These are phyloP conservation scores for Cadophora gregata DNA, from an alignment of 2,329 filamentous ascomycete genomes.

Conservation along the genomic window DNA sequence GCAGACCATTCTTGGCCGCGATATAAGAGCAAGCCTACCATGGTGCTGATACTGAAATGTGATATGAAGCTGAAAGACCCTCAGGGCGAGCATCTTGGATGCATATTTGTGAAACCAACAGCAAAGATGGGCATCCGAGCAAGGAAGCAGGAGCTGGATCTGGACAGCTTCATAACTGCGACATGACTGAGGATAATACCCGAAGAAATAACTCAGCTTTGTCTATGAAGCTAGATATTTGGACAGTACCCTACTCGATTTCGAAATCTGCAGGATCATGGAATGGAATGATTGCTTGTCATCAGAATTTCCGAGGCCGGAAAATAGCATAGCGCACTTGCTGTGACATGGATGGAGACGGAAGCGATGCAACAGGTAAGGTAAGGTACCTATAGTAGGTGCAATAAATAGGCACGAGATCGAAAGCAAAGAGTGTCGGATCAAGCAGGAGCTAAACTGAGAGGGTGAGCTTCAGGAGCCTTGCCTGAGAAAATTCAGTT, in stretches of 20 bases:
- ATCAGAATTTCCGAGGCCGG: too few species aligned
- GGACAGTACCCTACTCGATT: background rate
- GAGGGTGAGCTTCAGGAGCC: too few species aligned
- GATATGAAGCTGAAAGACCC: constrained; percentile 28
- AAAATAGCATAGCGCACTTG: background rate
- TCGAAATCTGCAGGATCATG: background rate
- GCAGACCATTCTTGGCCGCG: constrained; percentile 45
- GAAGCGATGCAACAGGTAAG: background rate
- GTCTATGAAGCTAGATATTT: background rate
- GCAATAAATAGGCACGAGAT: too few species aligned
- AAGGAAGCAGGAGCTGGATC: constrained; percentile 15
- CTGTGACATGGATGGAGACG: background rate
- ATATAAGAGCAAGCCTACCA: constrained; percentile 47
- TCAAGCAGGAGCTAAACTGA: too few species aligned
- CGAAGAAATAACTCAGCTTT: background rate
- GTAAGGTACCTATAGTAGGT: too few species aligned
- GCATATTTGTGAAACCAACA: constrained; percentile 1
- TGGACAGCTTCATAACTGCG: background rate
- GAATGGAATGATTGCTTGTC: background rate
- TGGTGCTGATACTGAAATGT: constrained; percentile 44
- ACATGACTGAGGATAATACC: too few species aligned
- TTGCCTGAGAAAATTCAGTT: too few species aligned
- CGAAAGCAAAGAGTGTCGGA: too few species aligned
- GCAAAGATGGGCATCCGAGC: constrained; percentile 2
- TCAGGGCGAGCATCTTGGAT: background rate